A percentile compares a stretch with the other conserved stretches of the same genome.
Evolutionary conservation across 345 rosid species (phyloP).

Genomic region (Raphanus raphanistrum): DNA sequence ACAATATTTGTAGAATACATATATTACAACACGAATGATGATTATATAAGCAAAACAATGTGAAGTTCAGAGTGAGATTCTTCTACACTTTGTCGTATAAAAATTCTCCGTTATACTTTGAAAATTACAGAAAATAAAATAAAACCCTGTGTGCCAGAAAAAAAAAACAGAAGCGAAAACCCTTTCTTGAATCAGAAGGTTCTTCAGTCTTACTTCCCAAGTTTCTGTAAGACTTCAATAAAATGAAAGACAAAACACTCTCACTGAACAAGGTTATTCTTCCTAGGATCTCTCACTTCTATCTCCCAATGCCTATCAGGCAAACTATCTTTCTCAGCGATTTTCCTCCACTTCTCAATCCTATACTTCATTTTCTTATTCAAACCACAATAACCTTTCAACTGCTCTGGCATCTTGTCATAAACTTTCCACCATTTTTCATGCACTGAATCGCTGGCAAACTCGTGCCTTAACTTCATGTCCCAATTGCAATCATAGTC

Average conservation of each 20-base stretch:
- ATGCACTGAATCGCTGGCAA: conserved; percentile 68
- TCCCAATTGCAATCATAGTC: conserved; percentile 98
- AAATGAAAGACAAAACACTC: conserved; percentile 1
- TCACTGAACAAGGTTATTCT: conserved; percentile 28
- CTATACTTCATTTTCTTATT: conserved; percentile 42
- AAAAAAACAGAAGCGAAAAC: neutral
- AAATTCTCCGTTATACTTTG: neutral
- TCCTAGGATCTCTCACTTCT: conserved; percentile 55
- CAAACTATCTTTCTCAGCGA: conserved; percentile 45
- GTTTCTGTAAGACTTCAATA: neutral
- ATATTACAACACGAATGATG: neutral
- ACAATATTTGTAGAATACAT: neutral
- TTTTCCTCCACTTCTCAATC: conserved; percentile 61
- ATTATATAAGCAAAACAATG: neutral
- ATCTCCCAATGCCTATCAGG: conserved; percentile 70
- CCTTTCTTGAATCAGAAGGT: neutral
- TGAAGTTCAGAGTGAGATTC: neutral
- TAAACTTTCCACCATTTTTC: conserved; percentile 70
- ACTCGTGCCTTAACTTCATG: conserved; percentile 27
- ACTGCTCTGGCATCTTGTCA: conserved; percentile 56
- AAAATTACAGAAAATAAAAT: neutral
- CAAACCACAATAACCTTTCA: conserved; percentile 61
- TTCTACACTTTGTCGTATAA: neutral
- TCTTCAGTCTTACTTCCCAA: neutral
- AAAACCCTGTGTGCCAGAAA: neutral